Evolutionary conservation across 768 basidiomycete species (phyloP).

Genomic region (Gautieria morchelliformis): DNA sequence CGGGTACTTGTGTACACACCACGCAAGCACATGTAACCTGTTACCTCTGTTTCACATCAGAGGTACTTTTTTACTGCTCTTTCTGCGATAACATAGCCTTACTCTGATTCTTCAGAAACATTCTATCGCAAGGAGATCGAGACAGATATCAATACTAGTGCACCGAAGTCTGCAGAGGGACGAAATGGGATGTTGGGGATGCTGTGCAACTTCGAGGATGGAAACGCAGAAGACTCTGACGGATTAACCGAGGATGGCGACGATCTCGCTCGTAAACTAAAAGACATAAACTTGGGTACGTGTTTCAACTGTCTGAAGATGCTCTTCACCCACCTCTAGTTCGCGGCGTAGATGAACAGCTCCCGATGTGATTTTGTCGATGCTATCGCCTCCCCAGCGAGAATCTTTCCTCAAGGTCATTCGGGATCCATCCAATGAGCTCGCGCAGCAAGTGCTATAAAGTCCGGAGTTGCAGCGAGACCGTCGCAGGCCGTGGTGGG

Average conservation of each 20-base stretch:
- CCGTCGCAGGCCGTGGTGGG: too few species aligned
- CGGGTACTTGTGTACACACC: too few species aligned
- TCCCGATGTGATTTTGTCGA: too few species aligned
- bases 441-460: slow-evolving; percentile 49
- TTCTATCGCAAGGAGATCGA: too few species aligned
- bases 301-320: too few species aligned
- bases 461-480: slow-evolving; percentile 44
- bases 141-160: too few species aligned
- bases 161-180: slow-evolving; percentile 49
- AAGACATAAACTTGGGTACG: too few species aligned
- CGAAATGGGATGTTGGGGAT: slow-evolving; percentile 57
- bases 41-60: slow-evolving; percentile 78
- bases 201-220: slow-evolving; percentile 64
- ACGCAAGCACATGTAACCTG: too few species aligned
- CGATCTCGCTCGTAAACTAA: too few species aligned
- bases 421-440: slow-evolving; percentile 48
- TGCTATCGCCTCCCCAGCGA: slow-evolving; percentile 51
- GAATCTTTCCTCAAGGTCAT: slow-evolving; percentile 50
- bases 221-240: slow-evolving; percentile 29
- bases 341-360: slow-evolving; percentile 42
- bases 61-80: slow-evolving; percentile 33
- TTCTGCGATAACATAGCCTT: slow-evolving; percentile 28
- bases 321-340: not conserved
- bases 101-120: slow-evolving; percentile 67
- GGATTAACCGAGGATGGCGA: slow-evolving; percentile 27